Conservation (phyloP, 2,329 filamentous ascomycete genomes). For the Fusarium begoniae region DNA sequence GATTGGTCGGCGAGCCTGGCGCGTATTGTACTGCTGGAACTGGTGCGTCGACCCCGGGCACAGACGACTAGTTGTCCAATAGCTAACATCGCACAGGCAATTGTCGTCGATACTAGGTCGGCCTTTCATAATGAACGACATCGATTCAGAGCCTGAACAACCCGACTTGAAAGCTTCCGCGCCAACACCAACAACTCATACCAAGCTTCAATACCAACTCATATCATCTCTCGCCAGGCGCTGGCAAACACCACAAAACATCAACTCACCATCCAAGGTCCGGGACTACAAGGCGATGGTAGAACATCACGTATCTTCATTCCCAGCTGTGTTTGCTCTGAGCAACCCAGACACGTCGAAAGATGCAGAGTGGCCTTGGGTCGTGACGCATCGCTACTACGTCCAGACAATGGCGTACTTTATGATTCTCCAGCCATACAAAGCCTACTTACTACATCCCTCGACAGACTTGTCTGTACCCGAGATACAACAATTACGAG, state of each 20-base stretch:
- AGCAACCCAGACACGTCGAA: neutral
- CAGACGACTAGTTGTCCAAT: accelerated
- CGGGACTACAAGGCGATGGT: neutral
- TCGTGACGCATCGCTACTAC: conserved; percentile 6
- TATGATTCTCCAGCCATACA: conserved; percentile 15
- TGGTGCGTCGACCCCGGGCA: neutral
- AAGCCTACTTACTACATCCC: neutral
- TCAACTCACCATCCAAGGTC: neutral
- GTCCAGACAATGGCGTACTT: conserved; percentile 14
- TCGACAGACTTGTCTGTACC: neutral
- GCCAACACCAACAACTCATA: conserved; percentile 1
- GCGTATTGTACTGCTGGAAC: conserved; percentile 8
- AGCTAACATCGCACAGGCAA: neutral
- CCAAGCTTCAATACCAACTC: conserved; percentile 6
- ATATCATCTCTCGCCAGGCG: conserved; percentile 5
- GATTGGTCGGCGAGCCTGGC: conserved; percentile 9
- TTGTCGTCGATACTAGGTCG: neutral
- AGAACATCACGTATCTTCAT: neutral
- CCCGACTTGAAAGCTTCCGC: accelerated
- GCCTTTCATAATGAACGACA: conserved; percentile 8
- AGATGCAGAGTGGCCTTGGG: conserved; percentile 5
- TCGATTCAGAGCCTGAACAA: neutral
- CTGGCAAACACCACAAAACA: conserved; percentile 9
- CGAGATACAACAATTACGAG: neutral
- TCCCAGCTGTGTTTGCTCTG: neutral